These are phyloP conservation scores for Boechera stricta DNA, from an alignment of 345 rosid genomes.

Conservation along the genomic window DNA sequence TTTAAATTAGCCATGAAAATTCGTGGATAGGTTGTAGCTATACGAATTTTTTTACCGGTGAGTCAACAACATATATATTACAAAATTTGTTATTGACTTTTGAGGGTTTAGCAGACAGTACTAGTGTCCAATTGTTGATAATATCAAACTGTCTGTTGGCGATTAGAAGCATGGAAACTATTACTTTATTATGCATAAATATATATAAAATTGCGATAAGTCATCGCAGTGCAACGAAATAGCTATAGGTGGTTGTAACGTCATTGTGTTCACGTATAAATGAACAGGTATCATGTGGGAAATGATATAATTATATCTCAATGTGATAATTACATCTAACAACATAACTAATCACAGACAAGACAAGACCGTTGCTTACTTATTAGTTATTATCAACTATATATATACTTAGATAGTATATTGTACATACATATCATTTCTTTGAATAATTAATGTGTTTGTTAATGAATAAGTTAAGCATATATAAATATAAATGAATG, in stretches of 20 bases:
- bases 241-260: conserved; percentile 39
- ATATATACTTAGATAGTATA: not conserved
- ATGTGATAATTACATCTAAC: conserved; percentile 25
- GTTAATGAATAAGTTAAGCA: not conserved
- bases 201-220: conserved; percentile 10
- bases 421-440: not conserved
- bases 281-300: conserved; percentile 36
- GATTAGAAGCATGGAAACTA: conserved; percentile 21
- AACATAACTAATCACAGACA: conserved; percentile 26
- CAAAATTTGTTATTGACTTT: conserved; percentile 22
- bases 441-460: conserved; percentile 4
- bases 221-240: conserved; percentile 34
- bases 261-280: conserved; percentile 35
- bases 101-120: conserved; percentile 35
- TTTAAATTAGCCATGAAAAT: no score
- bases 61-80: conserved; percentile 19
- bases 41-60: no score
- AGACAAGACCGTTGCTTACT: conserved; percentile 27
- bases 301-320: conserved; percentile 7
- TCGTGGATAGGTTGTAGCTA: no score
- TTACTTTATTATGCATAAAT: conserved; percentile 16
- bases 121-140: conserved; percentile 39
- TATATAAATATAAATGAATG: not conserved
- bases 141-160: conserved; percentile 31
- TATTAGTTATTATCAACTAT: conserved; percentile 20